Conservation (phyloP, 371 early-diverging fungal species). For the Gilbertella persicaria region DNA sequence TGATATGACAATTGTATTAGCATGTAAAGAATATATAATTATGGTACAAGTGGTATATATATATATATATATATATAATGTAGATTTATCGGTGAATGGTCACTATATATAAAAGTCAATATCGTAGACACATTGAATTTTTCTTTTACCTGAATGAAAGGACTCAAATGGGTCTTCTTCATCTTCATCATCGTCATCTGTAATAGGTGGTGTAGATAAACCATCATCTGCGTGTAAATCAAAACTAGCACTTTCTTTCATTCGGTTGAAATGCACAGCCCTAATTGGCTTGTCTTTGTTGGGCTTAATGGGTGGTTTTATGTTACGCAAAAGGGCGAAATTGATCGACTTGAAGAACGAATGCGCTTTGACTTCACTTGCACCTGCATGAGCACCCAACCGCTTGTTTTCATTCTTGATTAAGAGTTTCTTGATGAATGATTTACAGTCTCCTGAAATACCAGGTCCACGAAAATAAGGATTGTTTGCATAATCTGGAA, state of each 20-base stretch:
- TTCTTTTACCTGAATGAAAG: slow-evolving; percentile 68
- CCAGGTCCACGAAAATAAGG: slow-evolving; percentile 29
- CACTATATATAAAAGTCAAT: slow-evolving; percentile 4
- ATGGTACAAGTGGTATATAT: too few species aligned
- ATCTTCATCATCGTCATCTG: slow-evolving; percentile 33
- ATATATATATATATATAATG: too few species aligned
- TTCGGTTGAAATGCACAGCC: slow-evolving; percentile 61
- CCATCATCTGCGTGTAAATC: slow-evolving; percentile 31
- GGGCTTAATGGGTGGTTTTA: slow-evolving; percentile 92
- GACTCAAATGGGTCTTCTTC: slow-evolving; percentile 59
- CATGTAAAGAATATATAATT: too few species aligned
- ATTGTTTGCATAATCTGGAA: slow-evolving; percentile 53
- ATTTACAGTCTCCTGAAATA: slow-evolving; percentile 61
- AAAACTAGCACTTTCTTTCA: slow-evolving; percentile 63
- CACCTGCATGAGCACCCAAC: slow-evolving; percentile 86
- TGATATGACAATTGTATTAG: too few species aligned
- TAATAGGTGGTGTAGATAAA: slow-evolving; percentile 10
- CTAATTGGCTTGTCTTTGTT: slow-evolving; percentile 49
- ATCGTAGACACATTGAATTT: too few species aligned
- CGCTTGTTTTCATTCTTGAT: slow-evolving; percentile 84
- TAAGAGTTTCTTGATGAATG: slow-evolving; percentile 79
- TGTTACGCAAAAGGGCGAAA: slow-evolving; percentile 89
- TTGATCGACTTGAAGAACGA: slow-evolving; percentile 90
- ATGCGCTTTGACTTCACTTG: slow-evolving; percentile 94
- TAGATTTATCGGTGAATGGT: slow-evolving; percentile 8